These are phyloP conservation scores for Kodamaea fungicola DNA, from an alignment of 1,139 yeast species.

Conservation along the genomic window DNA sequence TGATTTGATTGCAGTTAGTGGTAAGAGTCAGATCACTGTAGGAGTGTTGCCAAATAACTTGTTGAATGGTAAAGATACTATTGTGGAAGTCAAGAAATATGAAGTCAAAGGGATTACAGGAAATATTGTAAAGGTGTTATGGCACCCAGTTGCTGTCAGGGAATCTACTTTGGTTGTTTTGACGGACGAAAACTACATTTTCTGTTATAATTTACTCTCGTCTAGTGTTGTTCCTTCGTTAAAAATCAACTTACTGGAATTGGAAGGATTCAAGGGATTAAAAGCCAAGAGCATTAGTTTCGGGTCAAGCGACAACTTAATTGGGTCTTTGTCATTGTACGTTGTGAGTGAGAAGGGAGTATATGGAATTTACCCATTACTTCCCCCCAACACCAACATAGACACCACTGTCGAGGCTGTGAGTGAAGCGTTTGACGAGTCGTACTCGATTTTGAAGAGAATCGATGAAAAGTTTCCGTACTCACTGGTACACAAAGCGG, in stretches of 20 bases:
- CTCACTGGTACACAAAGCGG: constrained; percentile 7
- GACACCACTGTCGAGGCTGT: constrained; percentile 23
- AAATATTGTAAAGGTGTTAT: constrained; percentile 23
- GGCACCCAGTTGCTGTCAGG: constrained; percentile 30
- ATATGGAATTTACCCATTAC: constrained; percentile 34
- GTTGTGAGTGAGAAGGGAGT: constrained; percentile 21
- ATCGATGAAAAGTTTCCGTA: constrained; percentile 17
- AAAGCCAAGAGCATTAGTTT: constrained; percentile 28
- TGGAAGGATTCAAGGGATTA: constrained; percentile 13
- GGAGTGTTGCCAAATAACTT: constrained; percentile 21
- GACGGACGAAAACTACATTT: constrained; percentile 20
- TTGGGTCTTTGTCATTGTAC: constrained; percentile 37
- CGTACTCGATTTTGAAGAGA: constrained; percentile 16
- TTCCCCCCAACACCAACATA: constrained; percentile 17
- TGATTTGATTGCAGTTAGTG: constrained; percentile 32
- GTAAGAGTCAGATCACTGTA: constrained; percentile 23
- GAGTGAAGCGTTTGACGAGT: constrained; percentile 24
- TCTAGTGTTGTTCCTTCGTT: constrained; percentile 25
- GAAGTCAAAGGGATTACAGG: constrained; percentile 16
- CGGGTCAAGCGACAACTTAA: constrained; percentile 27
- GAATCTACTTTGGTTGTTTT: constrained; percentile 33
- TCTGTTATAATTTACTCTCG: constrained; percentile 27
- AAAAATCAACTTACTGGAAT: constrained; percentile 16
- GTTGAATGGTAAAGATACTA: background rate
- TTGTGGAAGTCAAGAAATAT: constrained; percentile 14